Conservation (phyloP, 78 protist species). For the Dictyostelium discoideum region DNA sequence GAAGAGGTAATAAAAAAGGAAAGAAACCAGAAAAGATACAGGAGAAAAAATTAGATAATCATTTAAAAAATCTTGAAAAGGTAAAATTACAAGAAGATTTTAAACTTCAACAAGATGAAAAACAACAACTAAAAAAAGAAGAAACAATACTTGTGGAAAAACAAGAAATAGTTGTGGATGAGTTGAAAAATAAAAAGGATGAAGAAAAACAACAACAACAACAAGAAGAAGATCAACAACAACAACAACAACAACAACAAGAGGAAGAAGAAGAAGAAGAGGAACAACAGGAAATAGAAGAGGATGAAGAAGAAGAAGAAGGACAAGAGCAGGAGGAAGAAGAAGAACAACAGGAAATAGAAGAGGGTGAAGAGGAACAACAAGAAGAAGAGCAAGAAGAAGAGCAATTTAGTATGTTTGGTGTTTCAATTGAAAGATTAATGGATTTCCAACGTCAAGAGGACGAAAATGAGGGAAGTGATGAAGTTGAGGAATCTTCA, state of each 20-base stretch:
- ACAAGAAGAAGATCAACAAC: neutral
- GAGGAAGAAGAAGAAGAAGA: neutral
- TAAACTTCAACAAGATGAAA: neutral
- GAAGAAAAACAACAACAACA: neutral
- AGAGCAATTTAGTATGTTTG: constrained; percentile 75
- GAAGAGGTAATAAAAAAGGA: neutral
- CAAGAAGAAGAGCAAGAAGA: constrained; percentile 31
- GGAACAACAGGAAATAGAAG: neutral
- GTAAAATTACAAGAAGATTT: neutral
- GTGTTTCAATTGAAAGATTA: constrained; percentile 19
- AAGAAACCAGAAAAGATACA: neutral
- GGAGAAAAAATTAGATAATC: neutral
- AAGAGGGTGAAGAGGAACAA: constrained; percentile 13
- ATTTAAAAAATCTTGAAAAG: neutral
- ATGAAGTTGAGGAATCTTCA: constrained; percentile 10
- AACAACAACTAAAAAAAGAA: constrained; percentile 10
- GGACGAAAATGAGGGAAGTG: neutral
- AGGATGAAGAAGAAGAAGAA: neutral
- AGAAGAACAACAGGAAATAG: neutral
- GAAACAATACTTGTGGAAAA: neutral
- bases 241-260: neutral
- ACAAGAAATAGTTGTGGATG: neutral
- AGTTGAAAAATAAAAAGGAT: neutral
- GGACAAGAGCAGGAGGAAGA: neutral
- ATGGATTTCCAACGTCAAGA: constrained; percentile 70